Evolutionary conservation across 805 yeast species (phyloP).

Genomic region (Lipomyces starkeyi): DNA sequence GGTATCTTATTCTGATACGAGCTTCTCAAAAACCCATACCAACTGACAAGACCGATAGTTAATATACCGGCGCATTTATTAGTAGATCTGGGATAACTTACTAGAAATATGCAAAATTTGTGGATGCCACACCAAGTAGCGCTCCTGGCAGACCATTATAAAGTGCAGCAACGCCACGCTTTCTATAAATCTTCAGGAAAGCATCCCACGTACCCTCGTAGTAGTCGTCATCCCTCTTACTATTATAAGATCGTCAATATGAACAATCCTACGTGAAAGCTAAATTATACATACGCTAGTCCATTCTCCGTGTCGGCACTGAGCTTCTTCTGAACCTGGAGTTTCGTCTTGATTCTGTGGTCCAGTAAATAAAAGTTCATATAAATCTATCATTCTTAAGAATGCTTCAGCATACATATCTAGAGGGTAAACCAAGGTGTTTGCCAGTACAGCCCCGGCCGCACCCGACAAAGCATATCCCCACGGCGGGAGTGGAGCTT

Average conservation of each 20-base stretch:
- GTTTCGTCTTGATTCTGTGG: constrained; percentile 23
- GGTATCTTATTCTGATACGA: constrained; percentile 55
- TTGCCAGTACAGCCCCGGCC: constrained; percentile 79
- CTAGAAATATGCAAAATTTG: constrained; percentile 82
- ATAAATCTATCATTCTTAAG: background rate
- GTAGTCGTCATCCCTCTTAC: constrained; percentile 35
- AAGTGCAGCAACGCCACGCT: constrained; percentile 69
- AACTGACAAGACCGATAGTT: constrained; percentile 43
- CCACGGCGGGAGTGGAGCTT: constrained; percentile 54
- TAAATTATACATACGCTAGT: background rate
- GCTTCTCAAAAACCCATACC: constrained; percentile 77
- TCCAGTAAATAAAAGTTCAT: background rate
- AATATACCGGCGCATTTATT: background rate
- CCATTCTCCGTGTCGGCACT: constrained; percentile 25
- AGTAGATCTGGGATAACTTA: constrained; percentile 9
- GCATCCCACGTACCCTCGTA: constrained; percentile 70
- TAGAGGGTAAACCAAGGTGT: constrained; percentile 77
- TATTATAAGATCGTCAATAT: background rate
- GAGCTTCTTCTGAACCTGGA: constrained; percentile 33
- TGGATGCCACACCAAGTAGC: constrained; percentile 72
- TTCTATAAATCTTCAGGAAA: constrained; percentile 58
- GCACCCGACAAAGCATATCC: constrained; percentile 86
- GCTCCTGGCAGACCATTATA: constrained; percentile 76
- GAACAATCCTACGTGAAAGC: background rate
- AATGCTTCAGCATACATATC: constrained; percentile 54